Conservation (phyloP, 2,329 filamentous ascomycete species). For the Alternaria hordeiaustralica region DNA sequence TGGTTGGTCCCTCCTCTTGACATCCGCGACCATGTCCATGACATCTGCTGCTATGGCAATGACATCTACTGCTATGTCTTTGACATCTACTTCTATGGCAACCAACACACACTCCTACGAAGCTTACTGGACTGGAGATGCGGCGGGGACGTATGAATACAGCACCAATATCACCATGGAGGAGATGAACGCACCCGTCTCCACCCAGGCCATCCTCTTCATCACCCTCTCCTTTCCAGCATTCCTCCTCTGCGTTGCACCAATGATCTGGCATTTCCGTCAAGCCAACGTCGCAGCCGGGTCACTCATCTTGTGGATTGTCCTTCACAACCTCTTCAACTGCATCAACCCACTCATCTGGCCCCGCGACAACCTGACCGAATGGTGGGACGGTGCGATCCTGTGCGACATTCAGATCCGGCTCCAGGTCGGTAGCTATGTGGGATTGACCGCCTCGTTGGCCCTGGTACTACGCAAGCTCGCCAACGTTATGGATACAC, state of each 20-base stretch:
- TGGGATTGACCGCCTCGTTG: conserved; percentile 61
- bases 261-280: conserved; percentile 65
- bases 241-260: conserved; percentile 61
- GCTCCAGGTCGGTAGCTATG: conserved; percentile 60
- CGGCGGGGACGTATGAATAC: not conserved
- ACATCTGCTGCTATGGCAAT: not conserved
- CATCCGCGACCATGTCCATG: not conserved
- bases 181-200: conserved; percentile 25
- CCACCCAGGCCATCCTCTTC: conserved; percentile 51
- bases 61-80: not conserved
- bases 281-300: conserved; percentile 67
- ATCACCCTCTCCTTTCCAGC: conserved; percentile 59
- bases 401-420: conserved; percentile 71
- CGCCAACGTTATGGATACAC: conserved; percentile 66
- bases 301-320: conserved; percentile 63
- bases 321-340: conserved; percentile 63
- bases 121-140: not conserved
- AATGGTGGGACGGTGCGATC: conserved; percentile 64
- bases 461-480: conserved; percentile 67
- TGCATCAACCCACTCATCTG: conserved; percentile 70
- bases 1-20: not conserved
- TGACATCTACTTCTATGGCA: not conserved
- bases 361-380: conserved; percentile 62
- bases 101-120: not conserved
- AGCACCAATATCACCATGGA: not conserved